phyloP scores from a whole-genome alignment of 2,329 filamentous ascomycete species.

The Penicillium psychrosexuale region DNA sequence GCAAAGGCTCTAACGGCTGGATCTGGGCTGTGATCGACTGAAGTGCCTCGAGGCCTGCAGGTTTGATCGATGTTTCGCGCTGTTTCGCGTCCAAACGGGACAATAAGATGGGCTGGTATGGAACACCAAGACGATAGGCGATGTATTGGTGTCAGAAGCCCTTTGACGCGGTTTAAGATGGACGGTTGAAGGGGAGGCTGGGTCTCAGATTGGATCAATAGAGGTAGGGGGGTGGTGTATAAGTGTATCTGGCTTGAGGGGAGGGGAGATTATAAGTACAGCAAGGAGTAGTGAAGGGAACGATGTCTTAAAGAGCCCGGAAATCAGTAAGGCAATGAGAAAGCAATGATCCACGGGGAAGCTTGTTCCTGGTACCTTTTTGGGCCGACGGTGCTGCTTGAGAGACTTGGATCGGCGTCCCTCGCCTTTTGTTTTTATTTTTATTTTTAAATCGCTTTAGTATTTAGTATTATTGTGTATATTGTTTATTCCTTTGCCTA shows the following conservation, averaged over 20 bases:
- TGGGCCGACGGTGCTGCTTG: constrained; percentile 4
- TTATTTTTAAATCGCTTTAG: background rate
- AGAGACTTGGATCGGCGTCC: constrained; percentile 18
- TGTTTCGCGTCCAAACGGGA: constrained; percentile 9
- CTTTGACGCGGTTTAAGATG: constrained; percentile 9
- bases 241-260: background rate
- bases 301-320: constrained; percentile 15
- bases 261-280: constrained; percentile 16
- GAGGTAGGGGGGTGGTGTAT: constrained; percentile 8
- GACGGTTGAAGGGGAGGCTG: constrained; percentile 13
- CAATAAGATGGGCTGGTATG: constrained; percentile 15
- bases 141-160: constrained; percentile 8
- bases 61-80: constrained; percentile 11
- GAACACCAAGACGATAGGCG: constrained; percentile 5
- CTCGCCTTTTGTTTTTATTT: constrained; percentile 15
- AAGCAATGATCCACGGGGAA: constrained; percentile 15
- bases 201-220: constrained; percentile 23
- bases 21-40: constrained; percentile 15
- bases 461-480: too few relatives aligned
- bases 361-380: constrained; percentile 20
- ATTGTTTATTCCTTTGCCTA: too few relatives aligned
- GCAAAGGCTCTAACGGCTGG: constrained; percentile 16
- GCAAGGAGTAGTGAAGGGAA: constrained; percentile 8
- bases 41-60: constrained; percentile 10
- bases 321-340: constrained; percentile 3